These are phyloP conservation scores for Endoconidiophora polonica DNA, from an alignment of 2,329 filamentous ascomycete genomes.

Conservation along the genomic window DNA sequence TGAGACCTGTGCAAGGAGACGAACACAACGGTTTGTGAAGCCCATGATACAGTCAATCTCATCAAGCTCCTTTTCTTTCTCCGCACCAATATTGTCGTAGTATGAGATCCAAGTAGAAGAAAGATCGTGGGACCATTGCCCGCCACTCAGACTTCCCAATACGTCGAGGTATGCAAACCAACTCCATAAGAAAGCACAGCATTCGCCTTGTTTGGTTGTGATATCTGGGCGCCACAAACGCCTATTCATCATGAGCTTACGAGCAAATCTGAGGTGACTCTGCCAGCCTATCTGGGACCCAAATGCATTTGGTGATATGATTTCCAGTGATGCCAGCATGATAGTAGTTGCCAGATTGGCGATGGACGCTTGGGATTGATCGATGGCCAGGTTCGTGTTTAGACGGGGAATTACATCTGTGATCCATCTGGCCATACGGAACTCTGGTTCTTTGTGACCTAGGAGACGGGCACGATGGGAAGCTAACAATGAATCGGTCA, in stretches of 20 bases:
- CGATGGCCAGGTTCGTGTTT: background rate
- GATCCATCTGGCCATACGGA: slow-evolving; percentile 67
- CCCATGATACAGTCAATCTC: slow-evolving; percentile 64
- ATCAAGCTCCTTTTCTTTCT: slow-evolving; percentile 33
- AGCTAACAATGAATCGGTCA: slow-evolving; percentile 25
- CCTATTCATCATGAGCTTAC: slow-evolving; percentile 49
- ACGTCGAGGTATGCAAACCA: slow-evolving; percentile 80
- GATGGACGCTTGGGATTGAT: slow-evolving; percentile 5
- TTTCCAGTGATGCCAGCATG: slow-evolving; percentile 70
- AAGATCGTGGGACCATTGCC: slow-evolving; percentile 27
- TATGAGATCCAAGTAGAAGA: slow-evolving; percentile 35
- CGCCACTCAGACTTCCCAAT: slow-evolving; percentile 53
- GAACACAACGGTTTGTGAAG: slow-evolving; percentile 27
- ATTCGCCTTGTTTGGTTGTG: slow-evolving; percentile 24
- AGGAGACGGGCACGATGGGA: slow-evolving; percentile 63
- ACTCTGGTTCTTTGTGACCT: slow-evolving; percentile 54
- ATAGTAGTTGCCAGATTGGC: slow-evolving; percentile 63
- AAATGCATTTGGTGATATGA: slow-evolving; percentile 67
- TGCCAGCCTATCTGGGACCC: slow-evolving; percentile 71
- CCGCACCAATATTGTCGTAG: slow-evolving; percentile 33
- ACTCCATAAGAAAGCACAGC: slow-evolving; percentile 54
- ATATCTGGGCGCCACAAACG: slow-evolving; percentile 16
- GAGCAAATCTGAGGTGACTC: slow-evolving; percentile 57
- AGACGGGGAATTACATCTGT: slow-evolving; percentile 52
- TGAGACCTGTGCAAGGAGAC: slow-evolving; percentile 45